Evolutionary conservation across 2,329 filamentous ascomycete species (phyloP).

Genomic region (Chrysosporium keratinophilum): DNA sequence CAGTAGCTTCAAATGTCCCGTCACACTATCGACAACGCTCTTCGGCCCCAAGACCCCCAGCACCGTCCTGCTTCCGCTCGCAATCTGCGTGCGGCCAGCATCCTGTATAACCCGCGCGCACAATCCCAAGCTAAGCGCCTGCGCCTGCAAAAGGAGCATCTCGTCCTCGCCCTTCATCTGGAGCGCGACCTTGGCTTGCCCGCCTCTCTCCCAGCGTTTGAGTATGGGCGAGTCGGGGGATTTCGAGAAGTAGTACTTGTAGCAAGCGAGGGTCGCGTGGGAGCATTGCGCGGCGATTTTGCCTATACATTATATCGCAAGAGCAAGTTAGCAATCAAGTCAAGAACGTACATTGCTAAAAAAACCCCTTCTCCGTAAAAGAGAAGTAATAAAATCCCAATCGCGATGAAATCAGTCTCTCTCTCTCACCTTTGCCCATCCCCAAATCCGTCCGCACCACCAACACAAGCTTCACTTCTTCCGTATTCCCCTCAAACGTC

Average conservation of each 20-base stretch:
- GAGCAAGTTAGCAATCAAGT: not conserved
- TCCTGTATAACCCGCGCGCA: conserved; percentile 86
- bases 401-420: conserved; percentile 6
- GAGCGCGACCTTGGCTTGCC: conserved; percentile 88
- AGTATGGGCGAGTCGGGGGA: conserved; percentile 53
- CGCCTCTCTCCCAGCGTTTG: conserved; percentile 70
- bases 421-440: conserved; percentile 78
- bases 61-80: conserved; percentile 82
- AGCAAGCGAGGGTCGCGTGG: conserved; percentile 95
- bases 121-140: conserved; percentile 71
- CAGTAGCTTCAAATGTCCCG: conserved; percentile 71
- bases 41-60: conserved; percentile 71
- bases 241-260: conserved; percentile 62
- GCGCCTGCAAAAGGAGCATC: conserved; percentile 62
- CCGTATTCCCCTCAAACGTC: conserved; percentile 44
- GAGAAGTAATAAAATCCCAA: not conserved
- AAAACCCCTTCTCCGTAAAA: too few relatives aligned
- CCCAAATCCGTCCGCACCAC: conserved; percentile 89
- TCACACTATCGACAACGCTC: conserved; percentile 77
- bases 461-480: conserved; percentile 90
- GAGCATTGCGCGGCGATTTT: conserved; percentile 95
- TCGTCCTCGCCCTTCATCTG: conserved; percentile 80
- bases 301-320: conserved; percentile 43
- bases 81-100: conserved; percentile 95
- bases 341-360: conserved; percentile 11